Evolutionary conservation across 116 monocot species (phyloP).

Genomic region (Dioscorea cayenensis): DNA sequence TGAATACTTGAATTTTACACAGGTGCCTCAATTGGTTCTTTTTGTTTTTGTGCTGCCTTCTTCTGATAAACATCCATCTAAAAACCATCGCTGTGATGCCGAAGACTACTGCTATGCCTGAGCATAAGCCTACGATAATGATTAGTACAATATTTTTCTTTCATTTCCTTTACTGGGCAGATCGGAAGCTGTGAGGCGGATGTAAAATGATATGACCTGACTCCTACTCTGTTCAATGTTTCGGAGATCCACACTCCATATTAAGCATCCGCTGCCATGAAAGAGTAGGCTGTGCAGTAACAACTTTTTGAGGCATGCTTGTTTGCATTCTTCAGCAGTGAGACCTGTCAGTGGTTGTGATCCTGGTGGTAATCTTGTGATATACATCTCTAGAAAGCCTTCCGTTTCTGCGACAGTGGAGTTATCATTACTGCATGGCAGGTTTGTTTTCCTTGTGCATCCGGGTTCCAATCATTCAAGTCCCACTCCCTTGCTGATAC

Average conservation of each 20-base stretch:
- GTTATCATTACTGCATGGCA: not conserved
- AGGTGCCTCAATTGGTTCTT: not conserved
- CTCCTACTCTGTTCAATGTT: not conserved
- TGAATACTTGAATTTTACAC: not conserved
- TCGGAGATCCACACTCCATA: slow-evolving; percentile 6
- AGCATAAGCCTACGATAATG: not conserved
- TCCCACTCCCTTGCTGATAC: slow-evolving; percentile 10
- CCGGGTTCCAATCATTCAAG: slow-evolving; percentile 1
- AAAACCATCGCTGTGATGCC: not conserved
- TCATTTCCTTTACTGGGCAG: not conserved
- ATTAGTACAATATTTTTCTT: not conserved
- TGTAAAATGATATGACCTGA: not conserved
- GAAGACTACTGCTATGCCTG: not conserved
- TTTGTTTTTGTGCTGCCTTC: not conserved
- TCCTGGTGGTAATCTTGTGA: slow-evolving; percentile 1
- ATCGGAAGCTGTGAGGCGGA: slow-evolving; percentile 11
- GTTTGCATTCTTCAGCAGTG: slow-evolving; percentile 1
- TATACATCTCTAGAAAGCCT: slow-evolving; percentile 6
- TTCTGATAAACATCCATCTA: not conserved
- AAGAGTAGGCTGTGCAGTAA: slow-evolving; percentile 23
- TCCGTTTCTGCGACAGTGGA: not conserved
- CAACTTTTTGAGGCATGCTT: slow-evolving; percentile 15
- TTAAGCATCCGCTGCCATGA: slow-evolving; percentile 1
- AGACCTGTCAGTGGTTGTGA: not conserved
- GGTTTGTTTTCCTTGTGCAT: slow-evolving; percentile 4